These are phyloP conservation scores for Spongispora temasekensis DNA, from an alignment of 1,284 basidiomycete genomes.

Conservation along the genomic window DNA sequence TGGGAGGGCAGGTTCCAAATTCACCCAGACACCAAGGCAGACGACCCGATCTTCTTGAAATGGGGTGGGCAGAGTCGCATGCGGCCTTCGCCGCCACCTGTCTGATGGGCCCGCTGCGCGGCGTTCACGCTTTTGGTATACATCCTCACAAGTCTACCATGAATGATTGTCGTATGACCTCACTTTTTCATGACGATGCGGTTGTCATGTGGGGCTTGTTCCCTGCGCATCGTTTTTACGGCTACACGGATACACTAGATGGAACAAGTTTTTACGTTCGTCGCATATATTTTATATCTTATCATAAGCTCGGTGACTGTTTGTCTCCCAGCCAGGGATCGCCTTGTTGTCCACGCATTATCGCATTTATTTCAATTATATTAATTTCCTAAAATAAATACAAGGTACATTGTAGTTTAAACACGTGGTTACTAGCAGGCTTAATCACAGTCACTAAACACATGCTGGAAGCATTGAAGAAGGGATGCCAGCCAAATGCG, in stretches of 20 bases:
- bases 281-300: constrained; percentile 26
- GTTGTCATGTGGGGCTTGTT: constrained; percentile 6
- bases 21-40: constrained; percentile 76
- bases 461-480: no score
- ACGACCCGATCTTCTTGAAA: constrained; percentile 46
- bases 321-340: no score
- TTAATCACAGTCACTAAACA: no score
- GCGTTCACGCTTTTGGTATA: constrained; percentile 1
- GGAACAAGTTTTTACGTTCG: constrained; percentile 2
- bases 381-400: no score
- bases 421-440: no score
- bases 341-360: no score
- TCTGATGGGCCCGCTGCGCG: constrained; percentile 16
- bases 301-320: constrained; percentile 27
- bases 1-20: constrained; percentile 84
- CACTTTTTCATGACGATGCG: constrained; percentile 15
- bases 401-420: no score
- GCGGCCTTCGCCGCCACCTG: constrained; percentile 16
- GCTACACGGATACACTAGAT: neutral
- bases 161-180: constrained; percentile 6
- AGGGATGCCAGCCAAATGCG: no score
- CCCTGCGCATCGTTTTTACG: constrained; percentile 10
- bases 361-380: no score
- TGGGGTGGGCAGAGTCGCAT: constrained; percentile 35
- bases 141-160: constrained; percentile 5